Base-by-base conservation (phyloP, 1,139 yeast genomes). In the Martiniozyma asiatica region DNA sequence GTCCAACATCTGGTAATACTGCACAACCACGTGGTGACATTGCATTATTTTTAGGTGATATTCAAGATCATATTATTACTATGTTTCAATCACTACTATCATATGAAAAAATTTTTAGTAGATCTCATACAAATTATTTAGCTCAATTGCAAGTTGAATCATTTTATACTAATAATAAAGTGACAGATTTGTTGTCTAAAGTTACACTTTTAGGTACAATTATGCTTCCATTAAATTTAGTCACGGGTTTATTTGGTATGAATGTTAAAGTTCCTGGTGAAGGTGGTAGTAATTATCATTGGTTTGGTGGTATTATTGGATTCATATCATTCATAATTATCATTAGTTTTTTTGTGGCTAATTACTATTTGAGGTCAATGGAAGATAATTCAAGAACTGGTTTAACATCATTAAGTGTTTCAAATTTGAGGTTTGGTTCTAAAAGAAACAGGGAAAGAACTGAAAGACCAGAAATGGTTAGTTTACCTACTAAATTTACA, bases 201-300 rank as follows among this genome's bases (percentile, higher is more conserved):
- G 94, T 87, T 14, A 87, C 97, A 0, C 53, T 89, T 35, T 62
- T 89, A 30, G 97, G 97, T 67, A 87, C 97, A 0, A 67, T 87
- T 46, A 62, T 89, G 27, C 79, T 89, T 41, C 97, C 97, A 8
- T 67, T 87, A 64, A 89, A 87, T 51, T 61, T 89, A 40, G 68
- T 89, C 22, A 85, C 97, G 1, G 96, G 97, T 52, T 53, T 87
- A 39, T 89, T 87, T 56, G 97, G 98, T 45, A 89, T 89, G 98
- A 89, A 89, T 54, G 97, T 89, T 12, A 56, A 48, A 13, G 85
- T 87, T 14, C 97, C 97, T 0, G 95, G 95, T 10, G 61, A 49
- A 6, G 63, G 46, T 0, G 48, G 43, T 1, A 20, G 28, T 2
- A 59, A 52, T 31, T 52, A 65, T 20, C 65, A 58, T 4, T 76